Evolutionary conservation across 768 basidiomycete species (phyloP), one percentile per base, ranked within the genome.

Genomic region (Suillus plorans): DNA sequence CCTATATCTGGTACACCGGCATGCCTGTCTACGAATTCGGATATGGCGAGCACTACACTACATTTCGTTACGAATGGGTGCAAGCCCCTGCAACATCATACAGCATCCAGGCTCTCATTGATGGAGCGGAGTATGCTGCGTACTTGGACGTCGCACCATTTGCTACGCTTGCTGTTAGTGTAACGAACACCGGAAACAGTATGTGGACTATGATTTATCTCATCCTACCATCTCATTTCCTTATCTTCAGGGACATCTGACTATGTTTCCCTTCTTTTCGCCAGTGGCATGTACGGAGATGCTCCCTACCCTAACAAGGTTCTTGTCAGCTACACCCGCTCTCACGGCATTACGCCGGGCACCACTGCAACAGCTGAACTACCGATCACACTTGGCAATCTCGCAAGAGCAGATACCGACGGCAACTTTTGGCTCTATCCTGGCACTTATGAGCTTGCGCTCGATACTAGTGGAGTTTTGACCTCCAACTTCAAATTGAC

Each of bases 1-100:
- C 85, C 10, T 86, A 86, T 74, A 84, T 81, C 66, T 88, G 85
- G 85, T 86, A 80, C 75, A 78, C 76, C 28, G 84, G 80, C 16
- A 77, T 77, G 18, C 81, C 85, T n/a, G 77, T 85, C 22, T 84
- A 80, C 69, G 79, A 81, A 62, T 86, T 85, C 67, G 86, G 85
- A 20, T 78, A 79, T 60, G 86, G 85, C 22, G 73, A 85, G 59
- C 85, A 86, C 69, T 86, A 80, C 73, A 86, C 85, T 5, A 82
- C 75, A 7, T 86, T 87, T 74, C 64, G 57, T 20, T 70, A 81
- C 57, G 69, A 71, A 34, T 85, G 84, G 80, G 69, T 76, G 12
- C 64, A 66, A 18, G 66, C 77, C 13, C 78, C 82, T 6, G 63
- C 74, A 7, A 47, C 69, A 16, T 69, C 70, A 13, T 86, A 83